A percentile compares a stretch with the other conserved stretches of the same genome.
Evolutionary conservation across 176 grass and related monocot genomes (phyloP).

Genomic region (Oryza punctata): DNA sequence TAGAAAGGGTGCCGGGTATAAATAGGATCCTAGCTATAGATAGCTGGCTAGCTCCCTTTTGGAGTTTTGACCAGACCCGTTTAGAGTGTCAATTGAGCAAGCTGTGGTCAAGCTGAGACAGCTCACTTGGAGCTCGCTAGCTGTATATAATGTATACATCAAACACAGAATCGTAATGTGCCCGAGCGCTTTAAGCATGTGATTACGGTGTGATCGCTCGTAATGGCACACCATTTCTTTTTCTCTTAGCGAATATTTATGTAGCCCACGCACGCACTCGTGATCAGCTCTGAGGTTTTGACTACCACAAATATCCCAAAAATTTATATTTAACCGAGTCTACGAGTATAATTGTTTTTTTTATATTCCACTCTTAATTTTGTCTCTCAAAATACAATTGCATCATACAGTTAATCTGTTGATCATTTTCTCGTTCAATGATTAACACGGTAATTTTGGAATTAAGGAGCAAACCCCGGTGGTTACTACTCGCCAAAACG

Average conservation of each 20-base stretch:
- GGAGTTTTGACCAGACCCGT: constrained; percentile 35
- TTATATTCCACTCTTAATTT: neutral
- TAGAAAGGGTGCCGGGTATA: neutral
- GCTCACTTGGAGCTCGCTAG: constrained; percentile 39
- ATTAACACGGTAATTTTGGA: neutral
- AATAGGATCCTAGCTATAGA: neutral
- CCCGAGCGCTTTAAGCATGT: constrained; percentile 45
- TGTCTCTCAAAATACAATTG: neutral
- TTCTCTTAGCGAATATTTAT: constrained; percentile 5
- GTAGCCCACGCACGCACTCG: neutral
- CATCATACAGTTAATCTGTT: neutral
- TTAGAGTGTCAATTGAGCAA: constrained; percentile 42
- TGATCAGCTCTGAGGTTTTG: constrained; percentile 27
- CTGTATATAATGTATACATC: constrained; percentile 15
- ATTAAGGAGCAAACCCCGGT: neutral
- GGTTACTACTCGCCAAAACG: neutral
- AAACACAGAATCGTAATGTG: constrained; percentile 33
- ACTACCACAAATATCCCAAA: constrained; percentile 13
- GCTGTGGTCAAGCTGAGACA: constrained; percentile 48
- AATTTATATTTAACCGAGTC: neutral
- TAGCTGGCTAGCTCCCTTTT: constrained; percentile 28
- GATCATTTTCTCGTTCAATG: neutral
- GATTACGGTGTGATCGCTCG: constrained; percentile 39
- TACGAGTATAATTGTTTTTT: neutral
- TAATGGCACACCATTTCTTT: constrained; percentile 9